Base-by-base conservation (phyloP, 208 protist genomes). In the Trypanosoma cruzi region DNA sequence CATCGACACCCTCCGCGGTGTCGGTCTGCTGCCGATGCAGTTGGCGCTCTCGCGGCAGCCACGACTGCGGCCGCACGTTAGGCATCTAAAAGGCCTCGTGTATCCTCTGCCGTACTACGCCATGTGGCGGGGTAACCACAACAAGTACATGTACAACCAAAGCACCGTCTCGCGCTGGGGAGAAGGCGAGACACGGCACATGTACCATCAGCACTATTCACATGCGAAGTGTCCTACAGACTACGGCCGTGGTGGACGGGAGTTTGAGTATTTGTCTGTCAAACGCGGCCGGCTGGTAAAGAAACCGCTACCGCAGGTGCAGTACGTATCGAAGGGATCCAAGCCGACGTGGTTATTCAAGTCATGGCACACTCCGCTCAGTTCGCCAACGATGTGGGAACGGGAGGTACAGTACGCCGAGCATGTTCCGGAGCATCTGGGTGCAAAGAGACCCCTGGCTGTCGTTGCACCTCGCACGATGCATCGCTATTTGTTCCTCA, bases 41-140 rank as follows among this genome's bases (percentile, higher is more conserved):
- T 67, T 92, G 20, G 90, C 62, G 26, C 80, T 96, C 32, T 96
- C 90, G 0, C 85, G 90, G 5, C 75, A 90, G 77, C 90, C 90
- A 0, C 85, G 90, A 2, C 83, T 94, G 20, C 90, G 90, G 10
- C 74, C 88, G 26, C 84, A 96, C 64, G 84, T 94, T 6, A 44
- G 74, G 2, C 46, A 86, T 29, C 40, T 94, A 11, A 87, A 77
- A 18, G 80, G 84, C 20, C 82, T 96, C 32, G 78, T 91, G 24
- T 94, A 96, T 67, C 92, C 92, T n/a, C 77, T 96, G 31, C 89
- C 92, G 26, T 89, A 90, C 73, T 95, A 95, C 68, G 84, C 81
- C 60, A 96, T 96, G 92, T 96, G 92, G 89, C 75, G 92, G 11
- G 92, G 92, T 22, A 96, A 96, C 75, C 89, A 95, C 73, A 75